Percentiles rank a stretch among this genome's conserved stretches.
Evolutionary conservation across 2,329 filamentous ascomycete species (phyloP).

Genomic region (Stagonosporopsis cucurbitacearum): DNA sequence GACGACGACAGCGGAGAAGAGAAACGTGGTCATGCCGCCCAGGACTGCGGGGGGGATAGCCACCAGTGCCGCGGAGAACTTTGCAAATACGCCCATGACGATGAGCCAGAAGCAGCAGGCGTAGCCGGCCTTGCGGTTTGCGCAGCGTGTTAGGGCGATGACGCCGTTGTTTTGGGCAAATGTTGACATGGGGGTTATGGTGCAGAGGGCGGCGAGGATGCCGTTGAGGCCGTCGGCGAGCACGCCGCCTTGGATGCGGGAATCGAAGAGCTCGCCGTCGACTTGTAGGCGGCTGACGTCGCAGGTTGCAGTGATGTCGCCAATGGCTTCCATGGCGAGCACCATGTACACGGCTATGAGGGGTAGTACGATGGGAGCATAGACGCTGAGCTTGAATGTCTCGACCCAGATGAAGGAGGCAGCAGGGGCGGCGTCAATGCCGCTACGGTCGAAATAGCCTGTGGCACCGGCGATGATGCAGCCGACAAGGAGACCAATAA

Average conservation of each 20-base stretch:
- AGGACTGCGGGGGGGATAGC: constrained; percentile 68
- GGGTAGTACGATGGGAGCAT: constrained; percentile 76
- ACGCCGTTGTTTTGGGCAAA: constrained; percentile 88
- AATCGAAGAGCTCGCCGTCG: constrained; percentile 74
- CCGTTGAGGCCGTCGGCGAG: constrained; percentile 80
- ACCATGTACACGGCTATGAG: constrained; percentile 70
- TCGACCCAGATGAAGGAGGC: constrained; percentile 81
- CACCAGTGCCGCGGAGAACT: constrained; percentile 80
- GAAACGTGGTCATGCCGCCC: constrained; percentile 71
- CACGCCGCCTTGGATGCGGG: constrained; percentile 78
- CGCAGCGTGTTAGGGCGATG: constrained; percentile 80
- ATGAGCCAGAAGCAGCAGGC: constrained; percentile 78
- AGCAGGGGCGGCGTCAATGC: constrained; percentile 73
- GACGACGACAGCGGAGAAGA: constrained; percentile 78
- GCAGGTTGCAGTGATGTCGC: constrained; percentile 81
- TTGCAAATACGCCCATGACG: constrained; percentile 81
- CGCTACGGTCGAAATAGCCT: constrained; percentile 77
- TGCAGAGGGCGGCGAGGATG: constrained; percentile 75
- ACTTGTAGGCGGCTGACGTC: constrained; percentile 80
- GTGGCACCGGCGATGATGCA: constrained; percentile 80
- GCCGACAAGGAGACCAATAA: constrained; percentile 75
- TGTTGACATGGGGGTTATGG: constrained; percentile 79
- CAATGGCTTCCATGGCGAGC: constrained; percentile 79
- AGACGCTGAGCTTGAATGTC: constrained; percentile 74
- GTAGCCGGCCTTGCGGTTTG: constrained; percentile 81